A percentile compares a stretch with the other conserved stretches of the same genome.
These are phyloP conservation scores for Chara braunii DNA, from an alignment of 139 green algal genomes.

Conservation along the genomic window DNA sequence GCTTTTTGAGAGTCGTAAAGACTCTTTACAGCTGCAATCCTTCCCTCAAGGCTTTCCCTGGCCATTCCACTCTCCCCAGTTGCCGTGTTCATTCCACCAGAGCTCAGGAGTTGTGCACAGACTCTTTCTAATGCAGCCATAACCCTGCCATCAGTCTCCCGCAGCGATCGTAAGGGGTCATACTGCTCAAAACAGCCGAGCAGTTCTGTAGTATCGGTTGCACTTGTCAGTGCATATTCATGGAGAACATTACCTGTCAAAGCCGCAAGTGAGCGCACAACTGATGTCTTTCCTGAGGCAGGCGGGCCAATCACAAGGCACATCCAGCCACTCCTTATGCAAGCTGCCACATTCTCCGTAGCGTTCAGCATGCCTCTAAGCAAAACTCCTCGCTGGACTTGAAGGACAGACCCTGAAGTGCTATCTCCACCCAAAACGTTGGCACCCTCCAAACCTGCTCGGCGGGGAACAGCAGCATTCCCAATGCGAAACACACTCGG, in stretches of 20 bases:
- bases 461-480: not conserved
- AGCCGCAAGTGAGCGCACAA: slow-evolving; percentile 54
- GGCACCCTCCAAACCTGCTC: slow-evolving; percentile 10
- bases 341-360: slow-evolving; percentile 59
- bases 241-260: slow-evolving; percentile 56
- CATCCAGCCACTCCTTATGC: slow-evolving; percentile 48
- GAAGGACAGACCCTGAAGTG: not conserved
- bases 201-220: slow-evolving; percentile 89
- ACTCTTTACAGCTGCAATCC: too few relatives aligned
- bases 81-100: too few relatives aligned
- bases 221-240: slow-evolving; percentile 72
- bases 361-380: slow-evolving; percentile 53
- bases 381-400: slow-evolving; percentile 47
- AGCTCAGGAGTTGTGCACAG: too few relatives aligned
- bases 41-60: too few relatives aligned
- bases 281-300: slow-evolving; percentile 56
- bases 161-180: slow-evolving; percentile 13
- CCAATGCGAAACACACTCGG: slow-evolving; percentile 13
- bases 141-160: slow-evolving; percentile 34
- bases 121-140: slow-evolving; percentile 16
- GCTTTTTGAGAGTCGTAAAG: too few relatives aligned
- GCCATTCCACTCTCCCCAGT: too few relatives aligned
- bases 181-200: slow-evolving; percentile 95
- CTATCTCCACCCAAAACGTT: not conserved
- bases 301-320: slow-evolving; percentile 41